These are phyloP conservation scores for Diplocarpon mali DNA, from an alignment of 2,329 filamentous ascomycete species.

Conservation along the genomic window DNA sequence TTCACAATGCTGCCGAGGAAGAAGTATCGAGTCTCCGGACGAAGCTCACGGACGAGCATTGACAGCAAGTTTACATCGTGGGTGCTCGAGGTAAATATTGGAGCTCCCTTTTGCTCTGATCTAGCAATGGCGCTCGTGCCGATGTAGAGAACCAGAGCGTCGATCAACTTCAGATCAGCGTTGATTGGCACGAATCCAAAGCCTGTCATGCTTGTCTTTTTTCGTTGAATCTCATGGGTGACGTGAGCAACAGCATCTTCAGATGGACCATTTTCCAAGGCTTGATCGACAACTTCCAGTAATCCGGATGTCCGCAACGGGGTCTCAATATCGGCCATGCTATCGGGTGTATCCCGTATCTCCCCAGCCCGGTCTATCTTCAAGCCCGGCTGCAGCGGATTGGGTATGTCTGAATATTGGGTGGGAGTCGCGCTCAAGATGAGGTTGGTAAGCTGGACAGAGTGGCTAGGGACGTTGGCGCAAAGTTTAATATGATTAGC, in stretches of 20 bases:
- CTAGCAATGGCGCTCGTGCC: conserved; percentile 59
- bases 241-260: conserved; percentile 69
- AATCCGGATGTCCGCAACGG: conserved; percentile 44
- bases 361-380: conserved; percentile 72
- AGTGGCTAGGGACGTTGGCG: conserved; percentile 70
- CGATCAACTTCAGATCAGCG: conserved; percentile 61
- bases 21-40: conserved; percentile 72
- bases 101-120: conserved; percentile 45
- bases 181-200: conserved; percentile 56
- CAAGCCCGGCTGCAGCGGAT: conserved; percentile 60
- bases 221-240: conserved; percentile 57
- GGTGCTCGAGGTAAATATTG: conserved; percentile 52
- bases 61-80: conserved; percentile 63
- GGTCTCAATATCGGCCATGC: conserved; percentile 47
- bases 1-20: conserved; percentile 78
- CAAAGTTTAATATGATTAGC: conserved; percentile 78
- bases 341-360: conserved; percentile 53
- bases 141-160: conserved; percentile 75
- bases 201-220: conserved; percentile 45
- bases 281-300: conserved; percentile 47
- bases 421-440: conserved; percentile 72
- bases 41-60: conserved; percentile 63
- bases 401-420: conserved; percentile 55
- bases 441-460: conserved; percentile 78
- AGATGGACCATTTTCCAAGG: conserved; percentile 49